Evolutionary conservation across 116 monocot species (phyloP).

Genomic region (Posidonia oceanica): DNA sequence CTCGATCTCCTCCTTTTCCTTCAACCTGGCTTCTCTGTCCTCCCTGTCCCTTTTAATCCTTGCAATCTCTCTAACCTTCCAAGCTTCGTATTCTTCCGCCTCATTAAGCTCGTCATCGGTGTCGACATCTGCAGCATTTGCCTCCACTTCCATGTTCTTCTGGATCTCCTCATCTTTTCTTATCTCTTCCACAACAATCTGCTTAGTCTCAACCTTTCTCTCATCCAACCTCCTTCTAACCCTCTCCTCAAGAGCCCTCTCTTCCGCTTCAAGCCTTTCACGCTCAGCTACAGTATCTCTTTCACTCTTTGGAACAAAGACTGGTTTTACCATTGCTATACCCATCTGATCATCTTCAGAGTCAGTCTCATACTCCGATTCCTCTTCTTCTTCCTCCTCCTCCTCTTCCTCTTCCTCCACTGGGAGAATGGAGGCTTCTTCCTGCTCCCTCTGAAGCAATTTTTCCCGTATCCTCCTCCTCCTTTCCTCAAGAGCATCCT

Average conservation of each 20-base stretch:
- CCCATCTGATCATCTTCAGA: constrained; percentile 87
- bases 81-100: constrained; percentile 92
- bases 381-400: constrained; percentile 48
- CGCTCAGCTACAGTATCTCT: constrained; percentile 92
- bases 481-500: constrained; percentile 78
- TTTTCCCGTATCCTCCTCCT: constrained; percentile 58
- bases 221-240: constrained; percentile 65
- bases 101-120: constrained; percentile 93
- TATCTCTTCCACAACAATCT: constrained; percentile 91
- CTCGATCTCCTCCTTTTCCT: constrained; percentile 96
- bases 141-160: constrained; percentile 62
- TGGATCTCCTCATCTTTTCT: constrained; percentile 72
- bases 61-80: constrained; percentile 85
- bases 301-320: constrained; percentile 76
- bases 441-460: constrained; percentile 56
- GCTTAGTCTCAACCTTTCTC: constrained; percentile 74
- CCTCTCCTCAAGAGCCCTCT: constrained; percentile 57
- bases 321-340: constrained; percentile 73
- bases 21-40: constrained; percentile 72
- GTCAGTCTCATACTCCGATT: constrained; percentile 76
- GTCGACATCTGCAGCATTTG: constrained; percentile 64
- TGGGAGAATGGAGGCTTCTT: constrained; percentile 40
- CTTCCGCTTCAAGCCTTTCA: constrained; percentile 81
- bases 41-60: constrained; percentile 95
- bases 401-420: constrained; percentile 62